phyloP scores from a whole-genome alignment of 2,329 filamentous ascomycete species.

The Aureobasidium sp. region DNA sequence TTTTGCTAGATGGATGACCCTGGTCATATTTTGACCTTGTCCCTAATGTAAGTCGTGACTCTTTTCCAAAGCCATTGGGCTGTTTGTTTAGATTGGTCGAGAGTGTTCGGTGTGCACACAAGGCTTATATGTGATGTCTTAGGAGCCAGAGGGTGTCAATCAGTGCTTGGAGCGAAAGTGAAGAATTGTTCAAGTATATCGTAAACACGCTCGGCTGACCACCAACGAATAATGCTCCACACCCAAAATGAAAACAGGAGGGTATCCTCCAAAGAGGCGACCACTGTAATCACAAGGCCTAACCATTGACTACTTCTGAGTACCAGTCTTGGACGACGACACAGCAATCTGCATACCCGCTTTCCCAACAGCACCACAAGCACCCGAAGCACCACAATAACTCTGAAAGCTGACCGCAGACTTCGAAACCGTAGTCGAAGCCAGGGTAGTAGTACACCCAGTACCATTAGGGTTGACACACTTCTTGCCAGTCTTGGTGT shows the following conservation, averaged over 20 bases:
- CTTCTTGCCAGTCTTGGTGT: constrained; percentile 8
- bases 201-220: too few relatives aligned
- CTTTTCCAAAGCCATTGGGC: not conserved
- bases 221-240: too few relatives aligned
- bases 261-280: too few relatives aligned
- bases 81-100: not conserved
- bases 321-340: constrained; percentile 8
- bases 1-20: not conserved
- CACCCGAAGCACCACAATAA: constrained; percentile 8
- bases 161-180: too few relatives aligned
- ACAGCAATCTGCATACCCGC: not conserved
- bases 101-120: too few relatives aligned
- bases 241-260: too few relatives aligned
- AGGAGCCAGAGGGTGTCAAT: too few relatives aligned
- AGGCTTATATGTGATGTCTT: too few relatives aligned
- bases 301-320: not conserved
- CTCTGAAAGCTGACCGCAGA: not conserved
- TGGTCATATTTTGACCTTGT: not conserved
- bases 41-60: not conserved
- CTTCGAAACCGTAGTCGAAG: not conserved
- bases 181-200: too few relatives aligned
- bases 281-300: too few relatives aligned
- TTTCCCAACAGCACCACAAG: not conserved
- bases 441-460: not conserved
- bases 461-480: not conserved